Base-by-base conservation (phyloP, 2,329 filamentous ascomycete genomes). In the Ceratocystis harringtonii region DNA sequence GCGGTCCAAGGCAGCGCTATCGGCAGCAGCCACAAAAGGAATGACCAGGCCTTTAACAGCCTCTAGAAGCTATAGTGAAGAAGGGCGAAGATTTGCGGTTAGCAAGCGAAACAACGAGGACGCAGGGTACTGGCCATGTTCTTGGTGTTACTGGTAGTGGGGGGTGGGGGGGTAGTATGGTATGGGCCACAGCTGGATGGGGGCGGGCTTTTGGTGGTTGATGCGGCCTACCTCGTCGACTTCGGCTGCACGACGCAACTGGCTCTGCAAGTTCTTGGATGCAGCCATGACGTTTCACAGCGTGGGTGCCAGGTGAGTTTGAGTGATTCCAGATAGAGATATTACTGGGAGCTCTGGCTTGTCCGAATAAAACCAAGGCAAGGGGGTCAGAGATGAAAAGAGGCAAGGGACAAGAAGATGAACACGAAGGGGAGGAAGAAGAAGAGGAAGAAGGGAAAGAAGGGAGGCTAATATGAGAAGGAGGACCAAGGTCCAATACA, bases 21-120 rank as follows among this genome's bases (percentile, higher is more conserved):
- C 88, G 50, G 88, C 86, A n/a, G 80, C 78, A 68, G 78, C 80
- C 70, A 92, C 84, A 73, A 88, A 91, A 0, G 86, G 85, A 22
- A 90, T 76, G 66, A 92, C 81, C 65, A 90, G 78, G 7, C 79
- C 76, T 74, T 86, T 82, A 61, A 92, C 82, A 2, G 86, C 82
- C 65, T 81, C 78, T 61, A 91, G 80, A 60, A 91, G 80, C 88
- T 91, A 68, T 68, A 36, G 17, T n/a, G 10, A 41, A 67, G 69
- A 41, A 48, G 28, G 43, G 25, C 28, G 52, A 5, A 5, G 57
- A 25, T 61, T 61, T 32, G 32, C 32, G 32, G 32, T 32, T 32
- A 32, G 32, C 32, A 6, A 36, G 57, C 28, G 25, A 8, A 15
- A 30, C 5, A 36, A 7, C 19, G 5, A 22, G 12, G 28, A 25